phyloP scores from a whole-genome alignment of 2,329 filamentous ascomycete species.

The Lasiodiplodia sp. region DNA sequence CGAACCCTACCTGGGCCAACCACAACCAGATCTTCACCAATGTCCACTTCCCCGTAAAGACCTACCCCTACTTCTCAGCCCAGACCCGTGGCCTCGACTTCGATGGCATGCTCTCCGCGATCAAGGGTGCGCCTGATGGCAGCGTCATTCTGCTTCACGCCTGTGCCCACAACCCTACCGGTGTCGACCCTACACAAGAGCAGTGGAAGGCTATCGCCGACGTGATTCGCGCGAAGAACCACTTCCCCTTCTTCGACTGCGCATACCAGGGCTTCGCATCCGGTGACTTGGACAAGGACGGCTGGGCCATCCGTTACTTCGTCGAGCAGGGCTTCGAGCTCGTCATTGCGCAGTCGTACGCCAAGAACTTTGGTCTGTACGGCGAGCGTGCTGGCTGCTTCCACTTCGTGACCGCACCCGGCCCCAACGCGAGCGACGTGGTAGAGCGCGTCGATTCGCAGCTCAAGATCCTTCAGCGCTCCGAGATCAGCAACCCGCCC shows the following conservation, averaged over 20 bases:
- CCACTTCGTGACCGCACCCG: constrained; percentile 84
- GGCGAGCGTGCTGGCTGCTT: constrained; percentile 96
- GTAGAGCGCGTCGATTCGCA: constrained; percentile 78
- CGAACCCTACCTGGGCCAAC: constrained; percentile 96
- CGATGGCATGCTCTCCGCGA: constrained; percentile 78
- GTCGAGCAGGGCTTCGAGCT: constrained; percentile 84
- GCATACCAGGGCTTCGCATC: constrained; percentile 99
- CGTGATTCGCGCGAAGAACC: constrained; percentile 77
- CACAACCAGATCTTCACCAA: constrained; percentile 99
- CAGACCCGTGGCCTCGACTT: constrained; percentile 91
- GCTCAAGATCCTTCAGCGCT: constrained; percentile 91
- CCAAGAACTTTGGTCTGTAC: constrained; percentile 78
- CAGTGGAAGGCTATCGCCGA: constrained; percentile 92
- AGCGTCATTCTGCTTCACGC: constrained; percentile 92
- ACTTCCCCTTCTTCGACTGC: constrained; percentile 98
- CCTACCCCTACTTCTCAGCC: constrained; percentile 94
- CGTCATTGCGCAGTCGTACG: constrained; percentile 61
- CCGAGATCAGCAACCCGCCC: constrained; percentile 96
- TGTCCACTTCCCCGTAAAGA: constrained; percentile 76
- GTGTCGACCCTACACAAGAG: constrained; percentile 89
- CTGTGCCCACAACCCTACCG: constrained; percentile 97
- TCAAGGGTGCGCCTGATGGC: constrained; percentile 73
- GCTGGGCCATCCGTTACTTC: constrained; percentile 93
- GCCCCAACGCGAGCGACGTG: constrained; percentile 69
- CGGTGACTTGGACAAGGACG: constrained; percentile 83